A percentile compares a stretch with the other conserved stretches of the same genome.
Conservation (phyloP, 2,329 filamentous ascomycete genomes). For the Pseudocercospora crystallina region DNA sequence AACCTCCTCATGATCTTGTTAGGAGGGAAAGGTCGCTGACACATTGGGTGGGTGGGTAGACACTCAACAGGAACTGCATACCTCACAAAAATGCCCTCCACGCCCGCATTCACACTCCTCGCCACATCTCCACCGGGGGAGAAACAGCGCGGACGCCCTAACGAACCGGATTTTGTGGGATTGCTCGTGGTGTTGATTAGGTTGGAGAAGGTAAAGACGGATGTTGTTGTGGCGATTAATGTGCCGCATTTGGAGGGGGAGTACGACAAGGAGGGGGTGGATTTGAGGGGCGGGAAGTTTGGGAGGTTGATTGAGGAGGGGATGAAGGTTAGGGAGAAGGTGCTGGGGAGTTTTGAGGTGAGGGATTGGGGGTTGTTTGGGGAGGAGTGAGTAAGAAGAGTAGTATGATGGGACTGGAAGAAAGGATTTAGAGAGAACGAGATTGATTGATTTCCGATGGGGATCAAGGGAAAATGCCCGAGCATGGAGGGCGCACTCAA, state of each 20-base stretch:
- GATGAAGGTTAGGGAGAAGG: slow-evolving; percentile 65
- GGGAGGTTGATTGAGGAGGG: slow-evolving; percentile 64
- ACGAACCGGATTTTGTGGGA: slow-evolving; percentile 56
- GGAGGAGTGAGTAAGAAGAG: slow-evolving; percentile 1
- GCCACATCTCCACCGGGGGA: slow-evolving; percentile 54
- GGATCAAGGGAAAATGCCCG: too few species aligned
- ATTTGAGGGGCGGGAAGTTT: slow-evolving; percentile 63
- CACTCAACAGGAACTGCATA: not conserved
- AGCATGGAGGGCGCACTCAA: not conserved
- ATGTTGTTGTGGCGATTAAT: slow-evolving; percentile 83
- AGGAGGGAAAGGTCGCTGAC: slow-evolving; percentile 42
- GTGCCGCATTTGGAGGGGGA: slow-evolving; percentile 77
- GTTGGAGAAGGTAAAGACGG: slow-evolving; percentile 71
- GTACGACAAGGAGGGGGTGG: slow-evolving; percentile 71
- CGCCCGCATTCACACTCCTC: slow-evolving; percentile 67
- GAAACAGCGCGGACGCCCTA: slow-evolving; percentile 43
- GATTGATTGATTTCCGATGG: too few species aligned
- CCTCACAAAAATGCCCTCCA: slow-evolving; percentile 42
- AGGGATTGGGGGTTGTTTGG: slow-evolving; percentile 76
- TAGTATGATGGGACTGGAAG: too few species aligned
- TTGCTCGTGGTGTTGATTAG: slow-evolving; percentile 77
- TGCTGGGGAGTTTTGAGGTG: slow-evolving; percentile 73
- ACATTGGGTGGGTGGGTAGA: too few species aligned
- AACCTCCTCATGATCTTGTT: not conserved
- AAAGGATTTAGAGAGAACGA: too few species aligned